Conservation (phyloP, 2,329 filamentous ascomycete species). For the Penicillium sp. region DNA sequence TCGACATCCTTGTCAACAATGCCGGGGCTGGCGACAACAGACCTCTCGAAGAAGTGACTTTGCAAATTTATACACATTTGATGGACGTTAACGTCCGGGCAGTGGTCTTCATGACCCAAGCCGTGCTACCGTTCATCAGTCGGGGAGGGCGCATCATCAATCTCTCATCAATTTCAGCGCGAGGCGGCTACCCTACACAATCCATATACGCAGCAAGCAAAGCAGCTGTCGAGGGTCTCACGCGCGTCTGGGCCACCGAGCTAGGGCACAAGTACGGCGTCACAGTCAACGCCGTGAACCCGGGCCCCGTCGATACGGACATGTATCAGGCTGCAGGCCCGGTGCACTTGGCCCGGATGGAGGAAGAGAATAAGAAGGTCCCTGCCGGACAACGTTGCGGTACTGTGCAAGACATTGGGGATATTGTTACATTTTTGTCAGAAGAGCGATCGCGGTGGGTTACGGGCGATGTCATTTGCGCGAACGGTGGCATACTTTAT, state of each 20-base stretch:
- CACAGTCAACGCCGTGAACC: conserved; percentile 38
- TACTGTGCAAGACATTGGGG: conserved; percentile 28
- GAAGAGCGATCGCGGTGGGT: conserved; percentile 27
- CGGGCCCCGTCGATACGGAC: conserved; percentile 33
- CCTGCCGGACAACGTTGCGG: conserved; percentile 26
- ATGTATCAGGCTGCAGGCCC: conserved; percentile 24
- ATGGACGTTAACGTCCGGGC: conserved; percentile 28
- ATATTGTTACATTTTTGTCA: conserved; percentile 27
- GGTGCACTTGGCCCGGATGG: conserved; percentile 22
- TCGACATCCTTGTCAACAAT: conserved; percentile 33
- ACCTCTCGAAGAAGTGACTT: conserved; percentile 25
- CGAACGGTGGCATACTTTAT: conserved; percentile 27
- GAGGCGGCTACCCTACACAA: conserved; percentile 40
- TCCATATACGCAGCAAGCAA: conserved; percentile 67
- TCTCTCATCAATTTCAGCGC: conserved; percentile 24
- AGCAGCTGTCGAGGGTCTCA: conserved; percentile 66
- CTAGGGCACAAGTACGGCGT: conserved; percentile 34
- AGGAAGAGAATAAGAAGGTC: conserved; percentile 25
- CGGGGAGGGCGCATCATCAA: conserved; percentile 27
- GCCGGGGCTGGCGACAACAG: conserved; percentile 29
- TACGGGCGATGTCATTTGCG: conserved; percentile 29
- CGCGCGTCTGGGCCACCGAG: conserved; percentile 60
- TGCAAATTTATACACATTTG: conserved; percentile 22
- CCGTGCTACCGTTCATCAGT: conserved; percentile 20
- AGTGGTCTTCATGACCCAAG: conserved; percentile 30